Evolutionary conservation across 2,329 filamentous ascomycete genomes (phyloP).

Genomic region (Hymenoscyphus occultus): DNA sequence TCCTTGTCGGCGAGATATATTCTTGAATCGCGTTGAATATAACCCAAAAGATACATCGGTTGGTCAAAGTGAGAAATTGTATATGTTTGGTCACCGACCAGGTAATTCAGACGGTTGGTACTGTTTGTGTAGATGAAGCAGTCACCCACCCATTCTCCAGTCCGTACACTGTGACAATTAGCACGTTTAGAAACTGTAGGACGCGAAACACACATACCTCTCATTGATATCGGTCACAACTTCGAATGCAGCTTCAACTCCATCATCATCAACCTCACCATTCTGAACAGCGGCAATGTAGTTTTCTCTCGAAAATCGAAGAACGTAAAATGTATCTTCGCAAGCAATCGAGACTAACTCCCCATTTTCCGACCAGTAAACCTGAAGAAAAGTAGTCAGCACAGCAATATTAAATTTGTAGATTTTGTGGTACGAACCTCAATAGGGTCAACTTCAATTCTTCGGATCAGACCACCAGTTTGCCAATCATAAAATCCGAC

Average conservation of each 20-base stretch:
- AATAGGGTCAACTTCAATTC: constrained; percentile 77
- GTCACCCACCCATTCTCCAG: constrained; percentile 96
- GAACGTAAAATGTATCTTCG: constrained; percentile 91
- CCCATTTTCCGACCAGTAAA: constrained; percentile 97
- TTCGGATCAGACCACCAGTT: constrained; percentile 79
- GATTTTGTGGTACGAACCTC: constrained; percentile 24
- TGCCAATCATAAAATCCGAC: constrained; percentile 98
- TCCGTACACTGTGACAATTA: constrained; percentile 64
- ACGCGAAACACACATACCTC: constrained; percentile 50
- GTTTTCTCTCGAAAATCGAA: constrained; percentile 86
- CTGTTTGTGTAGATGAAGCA: constrained; percentile 99
- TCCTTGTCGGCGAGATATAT: constrained; percentile 97
- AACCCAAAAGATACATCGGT: constrained; percentile 90
- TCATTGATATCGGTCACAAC: constrained; percentile 95
- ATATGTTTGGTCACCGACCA: constrained; percentile 97
- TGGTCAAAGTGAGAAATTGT: constrained; percentile 96
- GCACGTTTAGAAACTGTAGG: constrained; percentile 3
- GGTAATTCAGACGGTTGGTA: constrained; percentile 94
- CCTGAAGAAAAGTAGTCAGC: constrained; percentile 42
- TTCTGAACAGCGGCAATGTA: constrained; percentile 80
- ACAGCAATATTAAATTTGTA: neutral
- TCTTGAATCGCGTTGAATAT: constrained; percentile 90
- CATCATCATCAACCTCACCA: constrained; percentile 77
- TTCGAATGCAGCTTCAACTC: constrained; percentile 93
- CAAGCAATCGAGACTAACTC: constrained; percentile 91